Base-by-base conservation (phyloP, 1,284 basidiomycete genomes). In the Cryptococcus hybrid region DNA sequence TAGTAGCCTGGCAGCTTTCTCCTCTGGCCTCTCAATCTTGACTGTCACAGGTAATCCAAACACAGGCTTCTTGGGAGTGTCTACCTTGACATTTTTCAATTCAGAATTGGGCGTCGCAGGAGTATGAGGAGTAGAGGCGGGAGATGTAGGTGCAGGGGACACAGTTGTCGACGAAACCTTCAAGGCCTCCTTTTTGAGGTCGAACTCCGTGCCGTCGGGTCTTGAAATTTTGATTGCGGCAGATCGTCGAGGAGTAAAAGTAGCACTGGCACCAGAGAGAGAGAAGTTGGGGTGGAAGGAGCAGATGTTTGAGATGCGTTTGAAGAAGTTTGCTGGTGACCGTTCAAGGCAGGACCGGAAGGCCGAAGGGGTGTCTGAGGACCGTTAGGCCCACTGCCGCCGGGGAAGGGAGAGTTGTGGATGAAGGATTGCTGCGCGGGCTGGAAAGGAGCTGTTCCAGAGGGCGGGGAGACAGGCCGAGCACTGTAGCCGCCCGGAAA, bases 1-100 rank as follows among this genome's bases (percentile, higher is more conserved):
- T 12, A 69, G 71, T 13, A 79, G 56, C 44, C 78, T 63, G 15
- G 59, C 61, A 57, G 73, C 72, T 62, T 75, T 75, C 55, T 80
- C 79, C 61, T 82, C 81, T 58, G 80, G 79, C 1, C 78, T 80
- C 69, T 84, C 83, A 52, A 83, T 73, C 47, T 82, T 74, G 1
- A 82, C 75, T 12, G 75, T 62, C 7, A 76, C 71, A 7, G 73
- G 71, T 11, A 74, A 63, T 5, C 63, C 49, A 3, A 66, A 67
- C 18, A 70, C 51, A 52, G 70, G 68, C 58, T 73, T 69, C 59
- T 66, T 72, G 35, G 65, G 62, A 5, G 63, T 56, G 51, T 64
- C 62, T n/a, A n/a, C 57, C 58, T 35, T 44, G 47, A 7, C 51
- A 40, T 42, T 58, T 36, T 24, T 47, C 15, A 35, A 12, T 30